These are phyloP conservation scores for Ceratobasidium sp. DNA, from an alignment of 1,284 basidiomycete genomes.

Conservation along the genomic window DNA sequence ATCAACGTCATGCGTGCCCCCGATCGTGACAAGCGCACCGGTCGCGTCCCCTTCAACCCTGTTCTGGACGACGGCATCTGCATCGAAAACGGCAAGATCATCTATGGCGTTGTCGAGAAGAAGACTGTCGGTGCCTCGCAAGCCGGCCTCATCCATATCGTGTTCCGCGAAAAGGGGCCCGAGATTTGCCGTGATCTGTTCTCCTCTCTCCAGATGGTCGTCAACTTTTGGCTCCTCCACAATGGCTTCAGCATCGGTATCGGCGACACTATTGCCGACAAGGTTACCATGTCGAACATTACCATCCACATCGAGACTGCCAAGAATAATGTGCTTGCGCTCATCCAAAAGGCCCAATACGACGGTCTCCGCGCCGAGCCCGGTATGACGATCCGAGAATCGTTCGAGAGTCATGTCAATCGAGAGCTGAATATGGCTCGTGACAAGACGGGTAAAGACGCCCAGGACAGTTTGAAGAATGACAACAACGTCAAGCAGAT, in stretches of 20 bases:
- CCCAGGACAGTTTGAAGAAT: slow-evolving; percentile 94
- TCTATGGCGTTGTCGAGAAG: slow-evolving; percentile 97
- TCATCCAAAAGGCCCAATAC: slow-evolving; percentile 80
- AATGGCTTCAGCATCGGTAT: slow-evolving; percentile 99
- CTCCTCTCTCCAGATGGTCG: slow-evolving; percentile 91
- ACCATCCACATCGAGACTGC: slow-evolving; percentile 82
- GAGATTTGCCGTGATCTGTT: slow-evolving; percentile 93
- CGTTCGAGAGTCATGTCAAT: slow-evolving; percentile 93
- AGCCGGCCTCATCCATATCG: slow-evolving; percentile 95
- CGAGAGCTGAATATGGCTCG: slow-evolving; percentile 93
- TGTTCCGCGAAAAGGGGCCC: slow-evolving; percentile 97
- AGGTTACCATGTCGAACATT: slow-evolving; percentile 85
- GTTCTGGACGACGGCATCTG: slow-evolving; percentile 92
- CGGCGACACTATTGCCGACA: slow-evolving; percentile 96
- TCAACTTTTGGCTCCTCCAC: slow-evolving; percentile 99
- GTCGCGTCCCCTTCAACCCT: slow-evolving; percentile 74
- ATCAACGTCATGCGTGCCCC: slow-evolving; percentile 90
- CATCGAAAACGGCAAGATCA: slow-evolving; percentile 96
- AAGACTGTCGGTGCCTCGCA: slow-evolving; percentile 96
- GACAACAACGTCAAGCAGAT: slow-evolving; percentile 99
- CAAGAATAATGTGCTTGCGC: slow-evolving; percentile 74
- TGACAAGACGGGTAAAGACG: slow-evolving; percentile 93
- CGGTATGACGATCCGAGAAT: slow-evolving; percentile 99
- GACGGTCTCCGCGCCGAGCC: slow-evolving; percentile 87
- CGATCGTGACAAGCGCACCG: slow-evolving; percentile 56